Conservation (phyloP, 768 basidiomycete species). For the Phylloporus sp. region DNA sequence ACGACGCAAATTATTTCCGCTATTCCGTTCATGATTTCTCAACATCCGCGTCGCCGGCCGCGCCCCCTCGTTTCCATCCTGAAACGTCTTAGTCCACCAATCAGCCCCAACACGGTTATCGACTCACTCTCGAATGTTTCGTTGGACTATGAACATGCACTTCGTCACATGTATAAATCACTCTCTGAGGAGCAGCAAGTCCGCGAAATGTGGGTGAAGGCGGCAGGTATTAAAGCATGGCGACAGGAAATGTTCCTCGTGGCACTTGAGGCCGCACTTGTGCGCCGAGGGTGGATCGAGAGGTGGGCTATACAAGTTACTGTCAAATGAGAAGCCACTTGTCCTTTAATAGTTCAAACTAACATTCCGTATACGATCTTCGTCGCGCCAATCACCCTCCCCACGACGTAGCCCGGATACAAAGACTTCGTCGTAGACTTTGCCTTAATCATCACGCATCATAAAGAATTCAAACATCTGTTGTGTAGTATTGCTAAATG, state of each 20-base stretch:
- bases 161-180: conserved; percentile 7
- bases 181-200: conserved; percentile 8
- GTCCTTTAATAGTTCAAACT: not conserved
- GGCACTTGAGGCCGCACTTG: conserved; percentile 49
- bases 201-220: conserved; percentile 11
- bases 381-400: not conserved
- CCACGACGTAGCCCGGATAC: not conserved
- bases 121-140: conserved; percentile 39
- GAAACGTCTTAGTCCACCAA: conserved; percentile 28
- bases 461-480: not conserved
- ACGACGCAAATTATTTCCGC: conserved; percentile 38
- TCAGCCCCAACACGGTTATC: conserved; percentile 27
- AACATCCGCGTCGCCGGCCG: conserved; percentile 33
- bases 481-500: not conserved
- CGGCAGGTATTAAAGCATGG: conserved; percentile 36
- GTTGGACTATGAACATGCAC: conserved; percentile 21
- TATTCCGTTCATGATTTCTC: conserved; percentile 39
- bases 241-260: conserved; percentile 44
- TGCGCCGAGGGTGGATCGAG: conserved; percentile 39
- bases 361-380: not conserved
- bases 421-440: not conserved
- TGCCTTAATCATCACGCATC: not conserved
- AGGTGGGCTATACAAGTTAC: conserved; percentile 40
- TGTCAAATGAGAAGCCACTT: conserved; percentile 6
- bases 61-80: conserved; percentile 36